Evolutionary conservation across 495 filamentous ascomycete species (phyloP).

Genomic region (Podospora didyma): DNA sequence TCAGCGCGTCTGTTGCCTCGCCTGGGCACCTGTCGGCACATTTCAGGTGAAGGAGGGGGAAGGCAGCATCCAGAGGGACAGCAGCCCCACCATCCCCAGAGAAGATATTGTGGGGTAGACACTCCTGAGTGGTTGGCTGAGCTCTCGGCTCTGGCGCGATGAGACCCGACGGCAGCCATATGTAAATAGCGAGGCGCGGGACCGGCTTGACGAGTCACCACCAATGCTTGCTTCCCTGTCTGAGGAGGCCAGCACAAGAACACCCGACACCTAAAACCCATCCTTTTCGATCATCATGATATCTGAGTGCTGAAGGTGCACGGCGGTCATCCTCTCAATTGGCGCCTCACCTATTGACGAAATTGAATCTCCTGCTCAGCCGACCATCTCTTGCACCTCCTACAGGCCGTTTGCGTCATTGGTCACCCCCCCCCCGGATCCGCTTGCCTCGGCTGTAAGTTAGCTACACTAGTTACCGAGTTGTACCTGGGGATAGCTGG

Average conservation of each 20-base stretch:
- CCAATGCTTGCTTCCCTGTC: not conserved
- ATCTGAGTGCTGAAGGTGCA: conserved; percentile 3
- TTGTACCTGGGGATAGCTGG: not conserved
- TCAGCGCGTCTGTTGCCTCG: too few species aligned
- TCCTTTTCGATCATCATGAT: conserved; percentile 1
- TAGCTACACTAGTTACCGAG: not conserved
- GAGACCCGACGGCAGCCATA: too few species aligned
- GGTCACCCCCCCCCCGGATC: conserved; percentile 8
- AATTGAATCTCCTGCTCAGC: not conserved
- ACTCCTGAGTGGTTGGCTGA: too few species aligned
- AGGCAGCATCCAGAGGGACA: too few species aligned
- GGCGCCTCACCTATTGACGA: conserved; percentile 1
- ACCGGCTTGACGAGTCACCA: not conserved
- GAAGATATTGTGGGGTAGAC: too few species aligned
- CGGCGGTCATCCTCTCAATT: conserved; percentile 1
- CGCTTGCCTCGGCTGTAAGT: conserved; percentile 24
- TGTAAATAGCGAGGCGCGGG: too few species aligned
- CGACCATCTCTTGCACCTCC: not conserved
- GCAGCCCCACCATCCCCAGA: too few species aligned
- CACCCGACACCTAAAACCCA: not conserved
- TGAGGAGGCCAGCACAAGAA: too few species aligned
- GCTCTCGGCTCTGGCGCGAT: too few species aligned
- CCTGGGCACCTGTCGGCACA: too few species aligned
- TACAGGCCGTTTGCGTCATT: conserved; percentile 12
- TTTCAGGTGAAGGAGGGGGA: too few species aligned